A percentile compares a stretch with the other conserved stretches of the same genome.
Evolutionary conservation across 176 grass and related monocot species (phyloP).

Genomic region (Aegilops tauschii): DNA sequence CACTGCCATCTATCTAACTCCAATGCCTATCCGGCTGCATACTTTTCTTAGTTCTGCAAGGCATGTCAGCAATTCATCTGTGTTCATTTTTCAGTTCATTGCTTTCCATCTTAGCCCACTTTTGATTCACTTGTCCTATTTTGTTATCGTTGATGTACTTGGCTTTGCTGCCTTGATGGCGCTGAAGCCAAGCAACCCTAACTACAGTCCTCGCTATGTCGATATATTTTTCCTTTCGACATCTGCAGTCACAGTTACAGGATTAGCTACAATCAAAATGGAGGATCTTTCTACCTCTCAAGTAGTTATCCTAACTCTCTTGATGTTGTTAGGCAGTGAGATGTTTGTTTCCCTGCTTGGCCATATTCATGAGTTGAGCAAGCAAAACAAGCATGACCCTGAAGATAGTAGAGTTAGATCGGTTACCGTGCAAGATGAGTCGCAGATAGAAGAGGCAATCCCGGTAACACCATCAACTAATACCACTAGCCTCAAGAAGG

Average conservation of each 20-base stretch:
- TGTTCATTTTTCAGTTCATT: constrained; percentile 33
- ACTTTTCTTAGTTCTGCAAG: not conserved
- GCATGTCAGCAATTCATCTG: not conserved
- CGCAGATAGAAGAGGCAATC: constrained; percentile 21
- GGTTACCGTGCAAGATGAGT: not conserved
- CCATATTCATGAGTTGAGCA: constrained; percentile 17
- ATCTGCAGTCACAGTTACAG: constrained; percentile 69
- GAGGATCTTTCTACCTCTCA: constrained; percentile 73
- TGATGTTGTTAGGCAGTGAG: constrained; percentile 84
- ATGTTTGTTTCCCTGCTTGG: constrained; percentile 56
- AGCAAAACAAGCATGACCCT: not conserved
- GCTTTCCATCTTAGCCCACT: constrained; percentile 38
- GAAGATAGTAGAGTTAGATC: constrained; percentile 20
- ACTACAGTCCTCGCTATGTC: constrained; percentile 23
- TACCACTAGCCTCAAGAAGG: not conserved
- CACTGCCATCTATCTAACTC: not conserved
- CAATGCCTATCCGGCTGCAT: constrained; percentile 18
- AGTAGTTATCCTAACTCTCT: constrained; percentile 42
- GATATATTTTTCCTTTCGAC: constrained; percentile 69
- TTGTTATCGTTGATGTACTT: constrained; percentile 50
- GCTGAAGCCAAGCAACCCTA: constrained; percentile 37
- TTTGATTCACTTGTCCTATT: constrained; percentile 55
- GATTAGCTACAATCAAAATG: constrained; percentile 60
- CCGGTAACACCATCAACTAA: not conserved
- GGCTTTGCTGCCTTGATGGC: constrained; percentile 52